Evolutionary conservation across 1,139 yeast species (phyloP).

Genomic region (Wickerhamomyces sp.): DNA sequence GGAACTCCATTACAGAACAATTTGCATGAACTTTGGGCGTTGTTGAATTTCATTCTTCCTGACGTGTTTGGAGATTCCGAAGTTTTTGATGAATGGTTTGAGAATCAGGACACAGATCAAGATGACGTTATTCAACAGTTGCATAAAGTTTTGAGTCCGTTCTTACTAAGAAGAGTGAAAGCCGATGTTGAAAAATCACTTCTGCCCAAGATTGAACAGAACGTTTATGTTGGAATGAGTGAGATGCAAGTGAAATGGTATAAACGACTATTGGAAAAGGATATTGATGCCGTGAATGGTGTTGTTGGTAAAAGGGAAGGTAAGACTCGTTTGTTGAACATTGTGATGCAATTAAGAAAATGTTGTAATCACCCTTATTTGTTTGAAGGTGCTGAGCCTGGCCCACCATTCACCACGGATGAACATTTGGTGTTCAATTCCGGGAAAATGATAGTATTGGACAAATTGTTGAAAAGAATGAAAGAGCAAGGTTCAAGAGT

Average conservation of each 20-base stretch:
- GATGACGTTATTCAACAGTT: slow-evolving; percentile 79
- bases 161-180: slow-evolving; percentile 82
- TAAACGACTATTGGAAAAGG: slow-evolving; percentile 80
- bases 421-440: slow-evolving; percentile 86
- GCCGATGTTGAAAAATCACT: slow-evolving; percentile 89
- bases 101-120: slow-evolving; percentile 47
- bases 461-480: slow-evolving; percentile 70
- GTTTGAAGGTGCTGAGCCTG: slow-evolving; percentile 98
- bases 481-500: slow-evolving; percentile 82
- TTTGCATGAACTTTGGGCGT: slow-evolving; percentile 93
- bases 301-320: slow-evolving; percentile 86
- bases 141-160: slow-evolving; percentile 83
- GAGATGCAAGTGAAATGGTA: slow-evolving; percentile 94
- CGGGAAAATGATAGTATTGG: slow-evolving; percentile 87
- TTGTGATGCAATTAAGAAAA: slow-evolving; percentile 94
- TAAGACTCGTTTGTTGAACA: slow-evolving; percentile 81
- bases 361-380: slow-evolving; percentile 97
- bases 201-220: slow-evolving; percentile 84
- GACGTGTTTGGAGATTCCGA: slow-evolving; percentile 92
- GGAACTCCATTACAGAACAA: slow-evolving; percentile 97
- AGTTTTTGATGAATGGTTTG: slow-evolving; percentile 88
- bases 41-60: slow-evolving; percentile 82
- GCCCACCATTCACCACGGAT: slow-evolving; percentile 96
- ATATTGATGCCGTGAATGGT: slow-evolving; percentile 94
- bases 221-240: slow-evolving; percentile 89